Conservation (phyloP, 2,329 filamentous ascomycete genomes). For the Botryosphaeria dothidea region DNA sequence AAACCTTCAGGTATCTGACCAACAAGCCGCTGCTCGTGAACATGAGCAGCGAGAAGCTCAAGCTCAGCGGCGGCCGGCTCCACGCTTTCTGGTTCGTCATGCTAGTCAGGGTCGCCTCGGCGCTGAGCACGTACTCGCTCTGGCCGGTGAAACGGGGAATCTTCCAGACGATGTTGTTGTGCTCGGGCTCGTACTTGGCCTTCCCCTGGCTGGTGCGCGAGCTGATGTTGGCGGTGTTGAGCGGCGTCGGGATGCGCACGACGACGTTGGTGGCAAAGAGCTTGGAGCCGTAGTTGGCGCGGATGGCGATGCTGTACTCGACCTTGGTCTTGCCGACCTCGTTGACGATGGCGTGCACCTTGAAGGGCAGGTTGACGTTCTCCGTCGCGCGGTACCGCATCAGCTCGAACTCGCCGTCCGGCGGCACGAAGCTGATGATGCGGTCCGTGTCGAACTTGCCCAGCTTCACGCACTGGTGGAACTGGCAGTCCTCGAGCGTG, state of each 20-base stretch:
- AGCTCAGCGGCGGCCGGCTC: slow-evolving; percentile 87
- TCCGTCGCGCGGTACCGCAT: slow-evolving; percentile 99
- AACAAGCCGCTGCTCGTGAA: slow-evolving; percentile 93
- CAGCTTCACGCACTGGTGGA: slow-evolving; percentile 97
- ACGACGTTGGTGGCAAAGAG: slow-evolving; percentile 97
- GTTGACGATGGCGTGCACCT: slow-evolving; percentile 97
- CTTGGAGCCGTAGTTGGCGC: slow-evolving; percentile 94
- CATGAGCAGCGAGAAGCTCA: slow-evolving; percentile 95
- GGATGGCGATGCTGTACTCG: slow-evolving; percentile 96
- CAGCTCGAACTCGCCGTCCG: slow-evolving; percentile 96
- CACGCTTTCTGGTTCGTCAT: slow-evolving; percentile 99
- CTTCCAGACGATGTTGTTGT: slow-evolving; percentile 99
- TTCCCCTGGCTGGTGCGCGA: slow-evolving; percentile 94
- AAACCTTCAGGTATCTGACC: slow-evolving; percentile 95
- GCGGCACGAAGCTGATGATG: slow-evolving; percentile 95
- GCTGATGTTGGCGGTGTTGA: slow-evolving; percentile 93
- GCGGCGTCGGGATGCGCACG: slow-evolving; percentile 88
- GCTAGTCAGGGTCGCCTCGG: slow-evolving; percentile 87
- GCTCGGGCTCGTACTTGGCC: slow-evolving; percentile 96
- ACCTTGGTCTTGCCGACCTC: slow-evolving; percentile 97
- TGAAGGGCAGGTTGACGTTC: slow-evolving; percentile 98
- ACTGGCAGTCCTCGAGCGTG: slow-evolving; percentile 95
- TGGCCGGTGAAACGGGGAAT: slow-evolving; percentile 98
- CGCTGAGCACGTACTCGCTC: slow-evolving; percentile 91
- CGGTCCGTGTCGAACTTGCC: slow-evolving; percentile 95